Evolutionary conservation across 805 yeast species (phyloP), one percentile per base, ranked within the genome.

Genomic region (Candida silvicultrix): DNA sequence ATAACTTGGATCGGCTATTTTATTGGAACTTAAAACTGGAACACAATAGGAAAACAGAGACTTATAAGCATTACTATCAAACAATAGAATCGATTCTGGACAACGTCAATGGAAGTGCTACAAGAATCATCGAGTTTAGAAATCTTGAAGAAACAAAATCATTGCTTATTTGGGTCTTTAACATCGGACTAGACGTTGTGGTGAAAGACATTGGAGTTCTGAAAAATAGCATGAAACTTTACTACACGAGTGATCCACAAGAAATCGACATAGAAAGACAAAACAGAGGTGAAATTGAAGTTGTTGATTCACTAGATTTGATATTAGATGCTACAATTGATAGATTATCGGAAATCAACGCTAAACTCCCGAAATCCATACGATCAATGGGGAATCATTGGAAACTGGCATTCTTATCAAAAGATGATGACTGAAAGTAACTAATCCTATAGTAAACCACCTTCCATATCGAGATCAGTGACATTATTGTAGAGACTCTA

Each of bases 21-120:
- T 84, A 83, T 56, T 85, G 90, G 90, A 68, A 69, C 22, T 38
- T 82, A 2, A 46, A 48, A 9, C 53, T 81, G 15, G 43, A 50
- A 2, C 55, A 60, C 37, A 51, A 32, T 1, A 46, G 31, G 10
- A 42, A 9, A 4, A 21, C n/a, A n/a, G 72, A 67, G n/a, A 16
- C 14, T 0, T 78, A 64, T 44, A 53, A 61, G 1, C 69, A 74
- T 0, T 66, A 63, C 43, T 52, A 65, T 22, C 70, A 61, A 46
- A 59, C 70, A 0, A 73, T 69, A 46, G 66, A 65, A 35, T 54
- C 64, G 2, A 54, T 80, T 2, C 42, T 71, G 21, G 78, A 74
- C 40, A 61, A 66, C 6, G 66, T 74, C n/a, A 69, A 68, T 38
- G 65, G 70, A 3, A 65, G 65, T 38, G 76, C 78, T 0, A 59